Base-by-base conservation (phyloP, 2,329 filamentous ascomycete species). In the Fusarium hainanense region DNA sequence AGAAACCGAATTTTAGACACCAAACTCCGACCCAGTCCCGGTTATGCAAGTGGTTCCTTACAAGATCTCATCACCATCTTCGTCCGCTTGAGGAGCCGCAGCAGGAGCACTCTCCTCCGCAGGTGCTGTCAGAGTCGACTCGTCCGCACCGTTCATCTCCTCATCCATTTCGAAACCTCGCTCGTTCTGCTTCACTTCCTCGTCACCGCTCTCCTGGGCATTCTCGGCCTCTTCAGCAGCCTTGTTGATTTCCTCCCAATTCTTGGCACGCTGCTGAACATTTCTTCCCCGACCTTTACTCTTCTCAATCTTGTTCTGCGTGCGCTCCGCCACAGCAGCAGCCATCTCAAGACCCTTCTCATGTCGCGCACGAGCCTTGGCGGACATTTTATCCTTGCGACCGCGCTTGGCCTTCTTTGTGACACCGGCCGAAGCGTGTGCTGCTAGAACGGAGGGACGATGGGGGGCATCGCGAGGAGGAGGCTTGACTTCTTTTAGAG, bases 371-470 rank as follows among this genome's bases (percentile, higher is more conserved):
- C 84, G 82, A 6, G 87, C 87, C 77, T 84, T 87, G 69, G 83
- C 79, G 72, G 87, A 89, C 76, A 88, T 72, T 10, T 83, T 80
- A n/a, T 80, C 71, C 75, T 88, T 88, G 73, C 87, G 83, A 57
- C 82, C 82, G 64, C 82, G 81, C 77, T 89, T 92, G 65, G 82
- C 75, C 80, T 91, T 93, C 79, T 92, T 93, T 57, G 82, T 81
- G 12, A 95, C 85, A 30, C 93, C 92, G 20, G 89, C 86, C 3
- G 83, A 82, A 76, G 90, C 87, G 70, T 92, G 90, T 18, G 90
- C 88, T 41, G 88, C 88, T 42, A 93, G 87, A 20, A 93, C 85
- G n/a, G 92, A 89, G 28, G 89, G 88, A 7, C 89, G 87, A 63
- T 82, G 77, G 40, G 64, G 42, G 28, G 72, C 68, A 49, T 50